These are phyloP conservation scores for Hermanozyma aechmeae DNA, from an alignment of 805 yeast species.

Conservation along the genomic window DNA sequence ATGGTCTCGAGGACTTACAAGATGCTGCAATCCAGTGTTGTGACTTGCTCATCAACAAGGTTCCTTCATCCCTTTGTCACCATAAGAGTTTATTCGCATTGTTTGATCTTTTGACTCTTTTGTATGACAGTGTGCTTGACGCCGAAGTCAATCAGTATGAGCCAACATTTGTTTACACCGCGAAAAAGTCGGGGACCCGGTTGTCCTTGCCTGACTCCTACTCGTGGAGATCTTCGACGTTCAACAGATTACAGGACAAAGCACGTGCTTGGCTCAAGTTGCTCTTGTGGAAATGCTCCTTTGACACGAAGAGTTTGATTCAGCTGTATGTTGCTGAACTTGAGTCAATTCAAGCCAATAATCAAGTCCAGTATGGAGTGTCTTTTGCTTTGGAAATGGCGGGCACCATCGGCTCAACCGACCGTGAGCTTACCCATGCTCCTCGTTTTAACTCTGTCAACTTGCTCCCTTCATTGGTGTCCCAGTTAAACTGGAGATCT, in stretches of 20 bases:
- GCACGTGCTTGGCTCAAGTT: constrained; percentile 62
- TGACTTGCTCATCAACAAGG: constrained; percentile 49
- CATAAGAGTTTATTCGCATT: constrained; percentile 64
- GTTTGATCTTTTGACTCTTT: constrained; percentile 67
- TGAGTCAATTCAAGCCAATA: constrained; percentile 10
- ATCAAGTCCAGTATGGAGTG: constrained; percentile 60
- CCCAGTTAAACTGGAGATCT: constrained; percentile 70
- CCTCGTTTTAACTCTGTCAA: constrained; percentile 33
- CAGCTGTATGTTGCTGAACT: constrained; percentile 59
- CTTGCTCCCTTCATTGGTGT: constrained; percentile 62
- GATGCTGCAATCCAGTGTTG: constrained; percentile 73
- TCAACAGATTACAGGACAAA: constrained; percentile 46
- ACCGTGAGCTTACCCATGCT: constrained; percentile 52
- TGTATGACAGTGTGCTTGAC: constrained; percentile 75
- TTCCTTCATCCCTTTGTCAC: constrained; percentile 78
- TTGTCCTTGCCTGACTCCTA: constrained; percentile 66
- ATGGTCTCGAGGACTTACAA: constrained; percentile 66
- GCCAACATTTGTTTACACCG: constrained; percentile 61
- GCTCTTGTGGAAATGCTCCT: constrained; percentile 49
- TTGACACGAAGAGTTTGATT: constrained; percentile 70
- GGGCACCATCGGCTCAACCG: constrained; percentile 56
- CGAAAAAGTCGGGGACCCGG: constrained; percentile 35
- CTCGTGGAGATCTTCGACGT: constrained; percentile 63
- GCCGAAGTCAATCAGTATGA: constrained; percentile 78
- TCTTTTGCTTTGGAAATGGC: constrained; percentile 90